Evolutionary conservation across 2,329 filamentous ascomycete genomes (phyloP), one percentile per base, ranked within the genome.

Genomic region (Pseudogymnoascus verrucosus): DNA sequence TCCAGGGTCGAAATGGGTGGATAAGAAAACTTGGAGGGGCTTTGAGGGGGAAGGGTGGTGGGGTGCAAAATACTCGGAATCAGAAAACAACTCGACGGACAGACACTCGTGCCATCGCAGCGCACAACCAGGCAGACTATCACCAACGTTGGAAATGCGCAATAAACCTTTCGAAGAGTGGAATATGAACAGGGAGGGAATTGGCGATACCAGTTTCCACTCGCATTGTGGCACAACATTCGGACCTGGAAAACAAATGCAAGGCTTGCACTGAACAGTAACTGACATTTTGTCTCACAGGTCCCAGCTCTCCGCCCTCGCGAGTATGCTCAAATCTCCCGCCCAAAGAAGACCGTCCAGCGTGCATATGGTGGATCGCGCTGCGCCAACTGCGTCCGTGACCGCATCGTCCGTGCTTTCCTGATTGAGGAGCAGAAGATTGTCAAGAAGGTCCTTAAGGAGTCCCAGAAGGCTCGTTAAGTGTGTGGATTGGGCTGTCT

Each of bases 351-450:
- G 91, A 96, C 91, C 75, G 95, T 99, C 79, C 91, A 95, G 84
- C 92, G 95, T 76, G 93, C 95, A 76, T 99, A 99, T 80, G 93
- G 95, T 80, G 95, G 95, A 77, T 97, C 93, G 76, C 91, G 95
- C 87, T 99, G 95, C 85, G 92, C 90, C 78, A 95, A 91, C 86
- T 99, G 95, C 81, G 95, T 99, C 74, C 93, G 93, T 81, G 95
- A 99, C 85, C 90, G 95, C 74, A 91, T 99, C 73, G 91, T 97
- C 74, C 91, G 95, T 74, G 95, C 95, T 70, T 99, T 99, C 89
- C 84, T 99, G 79, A 98, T 99, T 72, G 96, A 99, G 86, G 95
- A 99, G 88, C 95, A 99, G 87, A 99, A 99, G 91, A 98, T 99
- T 75, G 95, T 99, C 82, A 99, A 99, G 92, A 99, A 99, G 91